These are phyloP conservation scores for Camptophora hylomeconis DNA, from an alignment of 2,329 filamentous ascomycete species.

Conservation along the genomic window DNA sequence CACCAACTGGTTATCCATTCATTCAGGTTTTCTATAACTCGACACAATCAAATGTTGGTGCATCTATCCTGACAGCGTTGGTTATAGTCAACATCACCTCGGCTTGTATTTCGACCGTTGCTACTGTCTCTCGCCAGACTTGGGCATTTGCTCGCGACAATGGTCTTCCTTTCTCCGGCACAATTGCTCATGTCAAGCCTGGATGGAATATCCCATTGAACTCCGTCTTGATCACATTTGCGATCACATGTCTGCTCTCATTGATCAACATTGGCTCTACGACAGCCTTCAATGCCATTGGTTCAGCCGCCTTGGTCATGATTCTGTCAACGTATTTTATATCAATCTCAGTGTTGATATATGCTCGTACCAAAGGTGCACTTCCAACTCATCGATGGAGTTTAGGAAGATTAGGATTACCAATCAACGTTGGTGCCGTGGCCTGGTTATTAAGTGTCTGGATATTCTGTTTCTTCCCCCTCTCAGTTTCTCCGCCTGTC, in stretches of 20 bases:
- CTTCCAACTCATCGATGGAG: constrained; percentile 1
- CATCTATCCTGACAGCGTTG: constrained; percentile 20
- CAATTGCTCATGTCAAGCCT: constrained; percentile 6
- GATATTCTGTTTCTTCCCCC: constrained; percentile 28
- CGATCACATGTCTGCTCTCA: constrained; percentile 30
- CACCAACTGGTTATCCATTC: constrained; percentile 22
- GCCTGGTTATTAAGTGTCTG: constrained; percentile 22
- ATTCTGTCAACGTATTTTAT: constrained; percentile 27
- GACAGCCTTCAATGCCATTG: constrained; percentile 28
- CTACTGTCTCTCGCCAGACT: constrained; percentile 22
- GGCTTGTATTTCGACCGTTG: constrained; percentile 21
- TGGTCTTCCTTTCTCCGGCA: constrained; percentile 21
- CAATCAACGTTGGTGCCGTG: constrained; percentile 24
- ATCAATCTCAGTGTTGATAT: constrained; percentile 16
- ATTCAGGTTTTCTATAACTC: constrained; percentile 22
- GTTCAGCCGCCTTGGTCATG: constrained; percentile 24
- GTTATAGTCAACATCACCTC: constrained; percentile 22
- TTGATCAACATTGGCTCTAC: constrained; percentile 19
- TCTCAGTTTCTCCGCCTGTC: constrained; percentile 16
- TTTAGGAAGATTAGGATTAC: constrained; percentile 17
- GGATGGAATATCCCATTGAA: constrained; percentile 26
- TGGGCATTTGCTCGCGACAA: constrained; percentile 27
- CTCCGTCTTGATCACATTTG: constrained; percentile 27
- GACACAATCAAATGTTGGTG: constrained; percentile 17
- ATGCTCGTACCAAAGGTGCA: not conserved